phyloP scores from a whole-genome alignment of 2,329 filamentous ascomycete species.

The Colletotrichum eremochloae region DNA sequence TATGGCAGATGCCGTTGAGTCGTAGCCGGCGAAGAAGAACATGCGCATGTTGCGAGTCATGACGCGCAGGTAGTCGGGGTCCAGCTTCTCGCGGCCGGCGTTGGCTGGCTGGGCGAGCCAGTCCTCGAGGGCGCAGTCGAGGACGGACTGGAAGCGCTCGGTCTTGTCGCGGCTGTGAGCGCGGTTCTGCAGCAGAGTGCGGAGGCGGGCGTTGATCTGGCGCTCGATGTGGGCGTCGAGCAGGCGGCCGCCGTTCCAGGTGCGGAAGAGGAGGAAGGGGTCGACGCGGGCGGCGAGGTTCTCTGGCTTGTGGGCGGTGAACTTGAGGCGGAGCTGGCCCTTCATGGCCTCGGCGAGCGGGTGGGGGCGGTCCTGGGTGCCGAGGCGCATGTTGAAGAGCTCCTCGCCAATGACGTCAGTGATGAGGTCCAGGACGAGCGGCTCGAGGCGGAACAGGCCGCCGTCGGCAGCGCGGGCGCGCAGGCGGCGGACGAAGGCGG shows the following conservation, averaged over 20 bases:
- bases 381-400: constrained; percentile 50
- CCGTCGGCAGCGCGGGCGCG: constrained; percentile 43
- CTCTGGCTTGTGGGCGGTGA: constrained; percentile 41
- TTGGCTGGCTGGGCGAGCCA: constrained; percentile 48
- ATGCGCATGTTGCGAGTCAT: constrained; percentile 50
- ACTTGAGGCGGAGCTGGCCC: constrained; percentile 38
- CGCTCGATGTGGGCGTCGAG: constrained; percentile 47
- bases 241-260: constrained; percentile 51
- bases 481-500: constrained; percentile 47
- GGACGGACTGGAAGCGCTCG: constrained; percentile 45
- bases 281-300: constrained; percentile 46
- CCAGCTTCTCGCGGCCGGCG: constrained; percentile 40
- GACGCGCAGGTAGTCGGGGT: constrained; percentile 48
- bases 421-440: constrained; percentile 49
- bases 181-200: constrained; percentile 46
- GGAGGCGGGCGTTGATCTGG: constrained; percentile 47
- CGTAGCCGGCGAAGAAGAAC: constrained; percentile 57
- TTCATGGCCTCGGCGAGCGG: constrained; percentile 50
- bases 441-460: constrained; percentile 45
- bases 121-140: constrained; percentile 50
- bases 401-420: constrained; percentile 51
- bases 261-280: constrained; percentile 46
- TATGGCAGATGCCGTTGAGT: constrained; percentile 54
- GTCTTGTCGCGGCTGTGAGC: constrained; percentile 30
- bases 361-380: constrained; percentile 49